Base-by-base conservation (phyloP, 352 stramenopile species). In the Phytophthora rubi region DNA sequence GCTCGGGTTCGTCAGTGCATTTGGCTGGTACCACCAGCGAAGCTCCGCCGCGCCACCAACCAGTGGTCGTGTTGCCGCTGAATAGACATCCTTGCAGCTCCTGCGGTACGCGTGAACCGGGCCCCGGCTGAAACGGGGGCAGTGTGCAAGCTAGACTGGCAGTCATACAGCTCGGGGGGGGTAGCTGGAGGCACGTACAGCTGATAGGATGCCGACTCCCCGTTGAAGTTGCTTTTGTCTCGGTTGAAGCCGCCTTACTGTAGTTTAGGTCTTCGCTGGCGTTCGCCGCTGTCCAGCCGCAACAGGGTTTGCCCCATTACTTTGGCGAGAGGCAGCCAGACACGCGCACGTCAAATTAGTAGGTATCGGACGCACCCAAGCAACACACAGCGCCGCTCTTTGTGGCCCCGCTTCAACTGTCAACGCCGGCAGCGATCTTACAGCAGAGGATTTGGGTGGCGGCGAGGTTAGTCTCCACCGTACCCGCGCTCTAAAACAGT, bases 1-100 rank as follows among this genome's bases (percentile, higher is more conserved):
- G 9, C 18, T 30, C 32, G n/a, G 51, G 53, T 60, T 60, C 53
- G 53, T 49, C 53, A 60, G 48, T 35, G 39, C 13, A 7, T 18
- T 16, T 7, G 39, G 39, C 21, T 35, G 21, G 23, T 35, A n/a
- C n/a, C 45, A 52, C 45, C 7, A n/a, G 6, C 16, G 8, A 7
- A 39, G 33, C 33, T 39, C 33, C 33, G 33, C 8, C 39, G 39
- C 15, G 45, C 45, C 45, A 52, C 45, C n/a, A n/a, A 28, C 16
- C n/a, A 28, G 16, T n/a, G 16, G 30, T 7, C 18, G 16, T 0
- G 42, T 21, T n/a, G 45, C n/a, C 30, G 4, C 6, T n/a, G 45
- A n/a, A 26, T 26, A 26, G 23, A 12, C 33, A 39, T 39, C 33
- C n/a, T 52, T 16, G 16, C 45, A 52, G 45, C 45, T 6, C 16